Percentiles rank a stretch among this genome's conserved stretches.
Evolutionary conservation across 257 asterid species (phyloP).

Genomic region (Salvia hispanica): DNA sequence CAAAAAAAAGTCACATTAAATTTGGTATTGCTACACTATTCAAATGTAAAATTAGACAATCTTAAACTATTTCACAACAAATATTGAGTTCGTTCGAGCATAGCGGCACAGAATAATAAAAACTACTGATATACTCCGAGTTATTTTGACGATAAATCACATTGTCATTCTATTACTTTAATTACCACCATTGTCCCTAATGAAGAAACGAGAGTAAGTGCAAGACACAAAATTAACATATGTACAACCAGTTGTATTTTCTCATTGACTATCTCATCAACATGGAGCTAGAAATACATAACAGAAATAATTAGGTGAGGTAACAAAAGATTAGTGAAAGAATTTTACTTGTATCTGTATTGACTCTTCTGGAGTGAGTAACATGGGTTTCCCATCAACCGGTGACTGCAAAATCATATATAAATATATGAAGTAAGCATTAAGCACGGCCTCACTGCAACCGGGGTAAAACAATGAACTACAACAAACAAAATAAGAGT

Average conservation of each 20-base stretch:
- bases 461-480: constrained; percentile 18
- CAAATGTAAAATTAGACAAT: no score
- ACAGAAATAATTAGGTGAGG: constrained; percentile 10
- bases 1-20: neutral
- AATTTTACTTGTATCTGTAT: constrained; percentile 83
- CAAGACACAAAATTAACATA: constrained; percentile 7
- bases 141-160: neutral
- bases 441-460: constrained; percentile 13
- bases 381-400: constrained; percentile 97
- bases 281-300: constrained; percentile 15
- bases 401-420: constrained; percentile 75
- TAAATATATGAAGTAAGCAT: constrained; percentile 22
- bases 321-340: constrained; percentile 6
- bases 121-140: no score
- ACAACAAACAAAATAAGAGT: neutral
- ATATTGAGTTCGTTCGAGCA: no score
- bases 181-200: neutral
- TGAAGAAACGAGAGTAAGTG: neutral
- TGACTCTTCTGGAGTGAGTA: constrained; percentile 97
- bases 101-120: no score
- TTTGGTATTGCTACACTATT: no score
- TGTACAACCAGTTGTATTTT: constrained; percentile 1
- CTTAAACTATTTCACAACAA: no score
- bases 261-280: neutral
- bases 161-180: neutral